Evolutionary conservation across 75 land plant genomes (phyloP), one percentile per base, ranked within the genome.

Genomic region (Gnetum montanum): DNA sequence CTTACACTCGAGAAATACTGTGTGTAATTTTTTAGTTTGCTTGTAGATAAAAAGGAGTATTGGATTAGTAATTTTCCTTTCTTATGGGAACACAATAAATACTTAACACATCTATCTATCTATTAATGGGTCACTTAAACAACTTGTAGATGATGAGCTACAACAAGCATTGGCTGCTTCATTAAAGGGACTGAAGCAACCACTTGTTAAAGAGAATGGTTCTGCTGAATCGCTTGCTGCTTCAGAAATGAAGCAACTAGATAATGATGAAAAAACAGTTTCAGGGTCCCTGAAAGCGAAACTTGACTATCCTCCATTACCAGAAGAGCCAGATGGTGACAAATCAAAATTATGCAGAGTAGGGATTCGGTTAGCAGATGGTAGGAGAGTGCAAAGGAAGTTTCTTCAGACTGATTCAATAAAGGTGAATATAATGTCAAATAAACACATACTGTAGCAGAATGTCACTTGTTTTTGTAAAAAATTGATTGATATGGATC

Each of bases 351-450:
- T 79, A 28, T 90, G 97, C 50, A 71, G 88, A 44, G 81, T 95
- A 28, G 88, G 83, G 8, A 54, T 95, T 18, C 92, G 99, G 33
- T 84, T 95, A 43, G 92, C 99, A 11, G 88, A 90, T 70, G 99
- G 99, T 0, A 81, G 71, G 24, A 83, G 99, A 60, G 44, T 74
- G 19, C 88, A 90, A 61, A 61, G 97, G 60, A 78, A 75, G 60
- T 95, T 90, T 61, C 56, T 86, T 13, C 76, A 62, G 28, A 49
- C 77, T 10, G 99, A 95, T 68, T 66, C 97, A 41, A 71, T 81
- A 35, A 70, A 84, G 88, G 93, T 81, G 55, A 70, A 23, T n/a
- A n/a, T n/a, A n/a, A n/a, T n/a, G n/a, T n/a, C n/a, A n/a, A n/a
- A 27, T 30, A 47, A 15, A 38, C 19, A 25, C 33, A 8, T 31